These are phyloP conservation scores for Euphorbia peplus DNA, from an alignment of 345 rosid species.

Conservation along the genomic window DNA sequence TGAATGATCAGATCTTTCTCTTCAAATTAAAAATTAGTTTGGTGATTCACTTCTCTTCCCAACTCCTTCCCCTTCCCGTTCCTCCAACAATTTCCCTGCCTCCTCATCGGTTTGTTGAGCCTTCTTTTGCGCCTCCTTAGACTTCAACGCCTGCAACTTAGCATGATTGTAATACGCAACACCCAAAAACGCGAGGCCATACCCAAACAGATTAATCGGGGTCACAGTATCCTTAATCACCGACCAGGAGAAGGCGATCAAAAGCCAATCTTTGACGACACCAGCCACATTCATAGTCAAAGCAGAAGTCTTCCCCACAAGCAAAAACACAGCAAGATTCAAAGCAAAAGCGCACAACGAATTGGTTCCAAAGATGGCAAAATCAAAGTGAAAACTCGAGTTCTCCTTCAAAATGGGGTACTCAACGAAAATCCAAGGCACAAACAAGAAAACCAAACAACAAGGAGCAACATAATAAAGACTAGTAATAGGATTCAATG, in stretches of 20 bases:
- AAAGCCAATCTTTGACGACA: slow-evolving; percentile 90
- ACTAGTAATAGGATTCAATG: slow-evolving; percentile 78
- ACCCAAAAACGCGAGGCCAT: slow-evolving; percentile 86
- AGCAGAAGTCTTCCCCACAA: slow-evolving; percentile 95
- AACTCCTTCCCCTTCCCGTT: slow-evolving; percentile 61
- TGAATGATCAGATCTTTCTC: slow-evolving; percentile 2
- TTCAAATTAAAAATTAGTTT: slow-evolving; percentile 30
- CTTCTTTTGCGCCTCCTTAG: slow-evolving; percentile 90
- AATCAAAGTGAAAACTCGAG: slow-evolving; percentile 90
- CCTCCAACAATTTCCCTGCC: slow-evolving; percentile 75
- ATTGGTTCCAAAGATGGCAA: slow-evolving; percentile 79
- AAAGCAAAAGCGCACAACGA: slow-evolving; percentile 85
- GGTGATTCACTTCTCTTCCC: slow-evolving; percentile 57
- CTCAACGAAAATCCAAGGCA: slow-evolving; percentile 95
- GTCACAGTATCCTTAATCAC: slow-evolving; percentile 96
- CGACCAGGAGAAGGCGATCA: slow-evolving; percentile 97
- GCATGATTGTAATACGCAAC: slow-evolving; percentile 91
- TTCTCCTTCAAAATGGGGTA: slow-evolving; percentile 59
- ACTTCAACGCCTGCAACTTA: slow-evolving; percentile 87
- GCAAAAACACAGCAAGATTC: slow-evolving; percentile 91
- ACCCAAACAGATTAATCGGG: slow-evolving; percentile 76
- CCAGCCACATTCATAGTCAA: slow-evolving; percentile 99
- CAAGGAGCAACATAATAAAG: slow-evolving; percentile 87
- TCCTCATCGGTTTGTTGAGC: slow-evolving; percentile 65
- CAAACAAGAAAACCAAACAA: slow-evolving; percentile 65